Conservation (phyloP, 2,329 filamentous ascomycete genomes). For the Ophiocordyceps unilateralis region DNA sequence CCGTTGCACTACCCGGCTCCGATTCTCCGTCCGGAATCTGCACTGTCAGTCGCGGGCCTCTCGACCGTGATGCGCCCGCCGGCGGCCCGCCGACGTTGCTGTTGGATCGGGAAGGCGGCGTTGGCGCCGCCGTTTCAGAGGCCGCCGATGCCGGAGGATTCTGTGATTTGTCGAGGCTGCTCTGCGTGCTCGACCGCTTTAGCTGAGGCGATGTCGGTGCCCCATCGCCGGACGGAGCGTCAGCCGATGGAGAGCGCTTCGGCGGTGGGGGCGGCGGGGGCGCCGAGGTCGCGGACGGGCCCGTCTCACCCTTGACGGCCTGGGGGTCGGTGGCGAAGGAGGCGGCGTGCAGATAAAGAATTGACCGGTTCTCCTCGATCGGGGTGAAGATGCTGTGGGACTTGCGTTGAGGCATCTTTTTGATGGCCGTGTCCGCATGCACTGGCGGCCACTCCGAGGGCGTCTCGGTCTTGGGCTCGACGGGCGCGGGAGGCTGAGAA, state of each 20-base stretch:
- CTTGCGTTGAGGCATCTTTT: slow-evolving; percentile 56
- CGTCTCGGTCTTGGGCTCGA: slow-evolving; percentile 28
- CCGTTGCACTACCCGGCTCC: slow-evolving; percentile 56
- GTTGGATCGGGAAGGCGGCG: slow-evolving; percentile 61
- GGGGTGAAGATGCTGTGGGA: slow-evolving; percentile 93
- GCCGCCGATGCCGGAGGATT: slow-evolving; percentile 41
- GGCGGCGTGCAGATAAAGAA: slow-evolving; percentile 69
- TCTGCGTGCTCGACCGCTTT: slow-evolving; percentile 30
- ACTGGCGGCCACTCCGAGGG: slow-evolving; percentile 28
- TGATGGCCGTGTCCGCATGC: slow-evolving; percentile 34
- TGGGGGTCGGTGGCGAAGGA: slow-evolving; percentile 42
- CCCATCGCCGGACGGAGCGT: slow-evolving; percentile 38
- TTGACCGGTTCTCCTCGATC: slow-evolving; percentile 81
- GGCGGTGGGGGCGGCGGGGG: slow-evolving; percentile 3
- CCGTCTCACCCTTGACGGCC: slow-evolving; percentile 18
- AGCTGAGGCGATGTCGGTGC: slow-evolving; percentile 38
- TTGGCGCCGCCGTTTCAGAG: slow-evolving; percentile 41
- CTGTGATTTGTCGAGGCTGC: slow-evolving; percentile 25
- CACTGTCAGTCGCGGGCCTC: slow-evolving; percentile 66
- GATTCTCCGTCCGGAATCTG: slow-evolving; percentile 89
- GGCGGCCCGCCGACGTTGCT: slow-evolving; percentile 37
- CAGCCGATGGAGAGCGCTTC: slow-evolving; percentile 45
- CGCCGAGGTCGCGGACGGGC: slow-evolving; percentile 1
- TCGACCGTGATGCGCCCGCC: slow-evolving; percentile 53
- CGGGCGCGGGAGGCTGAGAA: slow-evolving; percentile 32